Base-by-base conservation (phyloP, 2,329 filamentous ascomycete genomes). In the Sporothrix dimorphospora region DNA sequence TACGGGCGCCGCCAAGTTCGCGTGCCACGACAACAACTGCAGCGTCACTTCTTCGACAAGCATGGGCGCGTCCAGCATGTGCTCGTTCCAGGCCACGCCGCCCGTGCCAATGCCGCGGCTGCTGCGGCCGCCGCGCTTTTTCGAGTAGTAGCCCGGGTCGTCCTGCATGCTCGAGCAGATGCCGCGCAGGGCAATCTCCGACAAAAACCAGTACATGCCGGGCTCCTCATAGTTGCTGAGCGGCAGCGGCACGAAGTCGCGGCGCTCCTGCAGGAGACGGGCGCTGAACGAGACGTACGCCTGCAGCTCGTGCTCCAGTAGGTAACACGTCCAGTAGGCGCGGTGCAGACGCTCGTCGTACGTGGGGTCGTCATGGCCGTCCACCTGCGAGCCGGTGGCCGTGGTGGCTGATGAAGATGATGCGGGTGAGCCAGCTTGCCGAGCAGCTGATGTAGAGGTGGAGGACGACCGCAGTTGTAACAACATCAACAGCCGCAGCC, bases 301-400 rank as follows among this genome's bases (percentile, higher is more conserved):
- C 65, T 77, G 76, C 21, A 77, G 73, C 40, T 75, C 73, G 69
- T 75, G 74, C 69, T 77, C 76, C n/a, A 76, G 71, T 14, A 77
- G 66, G 40, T 77, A 77, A 57, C 76, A 76, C n/a, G 76, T 72
- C 76, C 76, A 77, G 69, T 75, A 76, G 3, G 75, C 75, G 3
- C 74, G 72, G 53, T 73, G 72, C n/a, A 74, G 72, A n/a, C 59
- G 72, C 71, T 76, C 72, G 11, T 72, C 70, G 45, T 69, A 65
- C 3, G 67, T 27, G 5, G 71, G 61, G 27, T 75, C 70, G 14
- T 47, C 34, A 19, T 49, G 59, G 38, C 59, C 59, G 38, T 65
- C 38, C 8, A 42, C 38, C 3, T 21, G 59, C 6, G 38, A 42
- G 59, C 59, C 59, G 21, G 38, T 38, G 16, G 55, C 34, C 4